A percentile compares a stretch with the other conserved stretches of the same genome.
phyloP scores from a whole-genome alignment of 1,139 yeast species.

The Debaryomyces coudertii region DNA sequence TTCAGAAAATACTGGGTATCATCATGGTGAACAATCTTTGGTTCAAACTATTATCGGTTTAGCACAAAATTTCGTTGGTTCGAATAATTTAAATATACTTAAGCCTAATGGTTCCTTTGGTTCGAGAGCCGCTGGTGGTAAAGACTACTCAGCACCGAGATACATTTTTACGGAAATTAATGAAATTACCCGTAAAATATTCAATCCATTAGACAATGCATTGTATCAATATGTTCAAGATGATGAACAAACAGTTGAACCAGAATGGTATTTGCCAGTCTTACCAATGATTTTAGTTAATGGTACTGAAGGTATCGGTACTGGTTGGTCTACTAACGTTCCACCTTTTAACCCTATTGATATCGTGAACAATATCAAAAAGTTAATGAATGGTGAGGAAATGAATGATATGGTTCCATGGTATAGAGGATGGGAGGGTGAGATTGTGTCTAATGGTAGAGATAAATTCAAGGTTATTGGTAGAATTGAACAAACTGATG shows the following conservation, averaged over 20 bases:
- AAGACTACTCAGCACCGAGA: conserved; percentile 98
- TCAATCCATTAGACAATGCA: conserved; percentile 81
- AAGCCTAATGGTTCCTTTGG: conserved; percentile 97
- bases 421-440: conserved; percentile 96
- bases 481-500: conserved; percentile 77
- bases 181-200: conserved; percentile 73
- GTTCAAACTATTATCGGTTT: conserved; percentile 88
- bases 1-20: conserved; percentile 89
- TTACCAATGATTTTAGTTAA: conserved; percentile 91
- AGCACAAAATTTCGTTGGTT: conserved; percentile 94
- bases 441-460: conserved; percentile 60
- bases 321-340: conserved; percentile 97
- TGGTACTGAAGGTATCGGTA: conserved; percentile 98
- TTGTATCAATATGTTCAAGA: conserved; percentile 81
- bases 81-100: conserved; percentile 83
- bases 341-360: conserved; percentile 91
- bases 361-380: conserved; percentile 71
- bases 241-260: conserved; percentile 93
- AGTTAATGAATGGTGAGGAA: conserved; percentile 74
- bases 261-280: conserved; percentile 93
- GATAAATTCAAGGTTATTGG: conserved; percentile 81
- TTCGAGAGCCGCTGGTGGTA: conserved; percentile 96
- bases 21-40: conserved; percentile 91
- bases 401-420: conserved; percentile 83
- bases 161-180: conserved; percentile 89